Evolutionary conservation across 331 rosid species (phyloP), one percentile per base, ranked within the genome.

Genomic region (Dryas integrifolia): DNA sequence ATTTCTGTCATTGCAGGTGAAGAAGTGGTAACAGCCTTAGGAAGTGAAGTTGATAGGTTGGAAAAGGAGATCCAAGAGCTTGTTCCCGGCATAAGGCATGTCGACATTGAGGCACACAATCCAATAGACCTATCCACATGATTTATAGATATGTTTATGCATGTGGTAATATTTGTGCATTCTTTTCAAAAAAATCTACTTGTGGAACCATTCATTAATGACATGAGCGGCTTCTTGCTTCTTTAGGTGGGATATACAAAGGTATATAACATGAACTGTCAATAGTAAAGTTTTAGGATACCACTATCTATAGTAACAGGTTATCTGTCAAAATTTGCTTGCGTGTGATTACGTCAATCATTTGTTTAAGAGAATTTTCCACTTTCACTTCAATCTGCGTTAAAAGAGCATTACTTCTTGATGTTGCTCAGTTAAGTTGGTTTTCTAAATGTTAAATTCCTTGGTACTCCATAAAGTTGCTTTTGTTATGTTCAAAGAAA

Each of bases 51-150:
- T 18, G 98, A 95, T 86, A 92, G 99, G 64, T 77, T 95, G 70
- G 99, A 92, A 68, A 85, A 76, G 74, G 98, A 95, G 92, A 95
- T 95, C 72, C 97, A 90, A 77, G 74, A 83, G 73, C 97, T 95
- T 51, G 99, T 95, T 60, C 97, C 98, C 3, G 99, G 99, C 43
- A 87, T 90, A 60, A 85, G 90, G 48, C 99, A 95, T 73, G 98
- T 95, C 6, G 99, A 92, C 86, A 95, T 90, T 9, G 97, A 92
- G 83, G 99, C 98, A 35, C 98, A 95, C 84, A 90, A 92, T 86
- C 99, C 98, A 14, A 82, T 65, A 57, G 96, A 82, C 46, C 51
- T 79, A 6, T 40, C 83, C 40, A 76, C 81, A 41, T 86, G 83
- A 84, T 73, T 56, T 58, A 4, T 40, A 53, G 6, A 30, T 44